Percentiles rank a stretch among this genome's conserved stretches.
phyloP scores from a whole-genome alignment of 768 basidiomycete species.

The Mycena galopus region DNA sequence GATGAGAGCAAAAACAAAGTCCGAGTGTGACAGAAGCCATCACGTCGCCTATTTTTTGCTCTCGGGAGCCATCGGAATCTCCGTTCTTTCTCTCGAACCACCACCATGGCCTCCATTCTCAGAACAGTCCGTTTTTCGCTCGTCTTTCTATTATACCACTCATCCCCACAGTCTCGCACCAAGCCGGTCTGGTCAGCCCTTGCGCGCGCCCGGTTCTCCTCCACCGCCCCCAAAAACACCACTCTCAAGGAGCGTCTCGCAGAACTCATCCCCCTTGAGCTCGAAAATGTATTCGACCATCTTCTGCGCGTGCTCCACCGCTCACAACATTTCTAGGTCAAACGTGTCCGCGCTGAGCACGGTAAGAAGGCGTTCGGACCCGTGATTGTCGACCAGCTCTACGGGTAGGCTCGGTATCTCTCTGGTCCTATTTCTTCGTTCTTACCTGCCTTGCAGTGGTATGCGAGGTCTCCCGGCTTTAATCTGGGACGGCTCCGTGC shows the following conservation, averaged over 20 bases:
- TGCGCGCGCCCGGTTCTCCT: slow-evolving; percentile 70
- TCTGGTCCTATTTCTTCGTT: slow-evolving; percentile 1
- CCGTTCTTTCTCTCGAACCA: slow-evolving; percentile 25
- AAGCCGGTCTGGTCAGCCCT: slow-evolving; percentile 57
- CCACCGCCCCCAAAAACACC: slow-evolving; percentile 73
- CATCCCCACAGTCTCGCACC: slow-evolving; percentile 61
- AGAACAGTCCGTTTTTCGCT: slow-evolving; percentile 50
- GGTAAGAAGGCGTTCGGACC: slow-evolving; percentile 96
- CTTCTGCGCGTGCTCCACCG: slow-evolving; percentile 18
- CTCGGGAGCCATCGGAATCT: background rate
- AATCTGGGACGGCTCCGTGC: slow-evolving; percentile 98
- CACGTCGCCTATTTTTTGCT: background rate
- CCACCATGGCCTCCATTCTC: slow-evolving; percentile 62
- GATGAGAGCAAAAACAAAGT: too few relatives aligned
- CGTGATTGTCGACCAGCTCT: slow-evolving; percentile 90
- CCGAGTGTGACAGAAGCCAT: too few relatives aligned
- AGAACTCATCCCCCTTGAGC: slow-evolving; percentile 92
- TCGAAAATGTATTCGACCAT: slow-evolving; percentile 70
- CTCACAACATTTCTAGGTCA: slow-evolving; percentile 66
- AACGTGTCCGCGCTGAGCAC: slow-evolving; percentile 85
- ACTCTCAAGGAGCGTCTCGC: slow-evolving; percentile 93
- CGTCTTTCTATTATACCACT: slow-evolving; percentile 5
- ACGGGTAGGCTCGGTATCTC: slow-evolving; percentile 67
- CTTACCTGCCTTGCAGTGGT: slow-evolving; percentile 61
- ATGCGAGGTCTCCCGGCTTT: slow-evolving; percentile 93